Evolutionary conservation across 2,329 filamentous ascomycete genomes (phyloP).

Genomic region (Xylaria sp.): DNA sequence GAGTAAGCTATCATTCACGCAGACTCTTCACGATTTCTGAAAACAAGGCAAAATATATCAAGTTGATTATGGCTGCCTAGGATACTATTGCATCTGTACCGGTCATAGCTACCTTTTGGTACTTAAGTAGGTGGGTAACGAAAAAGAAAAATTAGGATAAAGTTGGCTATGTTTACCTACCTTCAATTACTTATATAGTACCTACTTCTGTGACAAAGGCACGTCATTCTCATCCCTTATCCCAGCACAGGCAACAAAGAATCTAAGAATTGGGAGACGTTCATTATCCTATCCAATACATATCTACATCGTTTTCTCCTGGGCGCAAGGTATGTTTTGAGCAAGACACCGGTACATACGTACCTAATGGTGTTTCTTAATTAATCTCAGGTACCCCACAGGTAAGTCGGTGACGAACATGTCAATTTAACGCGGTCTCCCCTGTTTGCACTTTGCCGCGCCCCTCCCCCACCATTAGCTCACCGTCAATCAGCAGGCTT

Average conservation of each 20-base stretch:
- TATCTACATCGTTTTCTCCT: background rate
- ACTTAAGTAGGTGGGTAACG: no score
- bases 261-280: background rate
- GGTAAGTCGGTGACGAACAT: background rate
- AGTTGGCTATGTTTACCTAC: background rate
- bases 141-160: no score
- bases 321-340: background rate
- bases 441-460: conserved; percentile 9
- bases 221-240: background rate
- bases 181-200: background rate
- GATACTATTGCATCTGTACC: no score
- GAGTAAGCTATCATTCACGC: background rate
- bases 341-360: no score
- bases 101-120: no score
- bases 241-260: background rate
- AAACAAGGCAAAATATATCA: background rate
- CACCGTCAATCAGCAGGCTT: conserved; percentile 24
- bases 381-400: background rate
- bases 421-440: conserved; percentile 31
- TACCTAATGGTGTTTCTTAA: background rate
- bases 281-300: background rate
- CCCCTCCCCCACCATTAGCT: conserved; percentile 47
- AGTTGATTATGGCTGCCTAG: background rate
- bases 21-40: background rate
- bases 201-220: background rate